Base-by-base conservation (phyloP, 257 asterid genomes). In the Nicotiana knightiana region DNA sequence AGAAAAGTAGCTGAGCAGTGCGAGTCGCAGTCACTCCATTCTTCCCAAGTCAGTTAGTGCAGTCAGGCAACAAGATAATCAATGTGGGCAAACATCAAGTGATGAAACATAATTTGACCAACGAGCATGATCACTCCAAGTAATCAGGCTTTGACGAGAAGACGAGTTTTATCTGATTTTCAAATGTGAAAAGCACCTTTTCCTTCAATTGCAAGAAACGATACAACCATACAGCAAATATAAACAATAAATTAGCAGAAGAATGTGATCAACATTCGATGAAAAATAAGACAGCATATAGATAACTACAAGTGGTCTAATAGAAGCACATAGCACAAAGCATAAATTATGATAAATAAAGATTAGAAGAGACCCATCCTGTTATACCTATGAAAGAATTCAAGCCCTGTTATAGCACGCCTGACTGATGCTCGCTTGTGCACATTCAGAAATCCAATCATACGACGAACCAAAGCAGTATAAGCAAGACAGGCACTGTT, bases 401-500 rank as follows among this genome's bases (percentile, higher is more conserved):
- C 99, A 85, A 96, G 90, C 86, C 97, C 99, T 30, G 97, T 93
- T 65, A 94, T 80, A 81, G 97, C 90, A 67, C 98, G 97, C 89
- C 97, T 90, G n/a, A 87, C 93, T 54, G 98, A 94, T 85, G 92
- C 98, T 86, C 98, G 93, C 88, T 93, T 96, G 85, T 89, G 98
- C 71, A 96, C 90, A 83, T 96, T 96, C 30, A 96, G 95, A 89
- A 96, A 96, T 66, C 99, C 99, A 93, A 96, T 63, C 96, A 92
- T 94, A 85, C 99, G 98, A 39, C 98, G 97, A 66, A 94, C 91
- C 92, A 96, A 88, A 81, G 99, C 95, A 86, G 98, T 96, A 84
- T 93, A 96, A 35, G 99, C 96, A 54, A 93, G 98, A 86, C 97
- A 94, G 71, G 99, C 99, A 90, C 99, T 93, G 87, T 96, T 96